Evolutionary conservation across 192 early-diverging fungal species (phyloP), one percentile per base, ranked within the genome.

Genomic region (Dissophora ornata): DNA sequence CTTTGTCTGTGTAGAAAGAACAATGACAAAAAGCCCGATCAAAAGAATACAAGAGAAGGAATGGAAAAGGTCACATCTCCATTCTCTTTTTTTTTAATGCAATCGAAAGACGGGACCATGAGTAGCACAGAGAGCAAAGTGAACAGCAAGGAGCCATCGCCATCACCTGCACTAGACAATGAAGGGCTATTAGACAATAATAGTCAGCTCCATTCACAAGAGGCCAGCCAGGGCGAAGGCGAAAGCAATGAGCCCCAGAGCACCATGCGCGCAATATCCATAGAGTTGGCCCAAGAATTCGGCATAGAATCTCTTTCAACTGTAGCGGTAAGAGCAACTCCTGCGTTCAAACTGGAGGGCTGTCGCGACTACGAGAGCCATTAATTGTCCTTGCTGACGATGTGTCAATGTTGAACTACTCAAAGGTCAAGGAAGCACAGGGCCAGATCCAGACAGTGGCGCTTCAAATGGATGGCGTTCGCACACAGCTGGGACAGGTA

Each of bases 361-460:
- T n/a, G n/a, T n/a, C n/a, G n/a, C n/a, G n/a, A n/a, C n/a, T n/a
- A n/a, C n/a, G n/a, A n/a, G n/a, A n/a, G n/a, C n/a, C n/a, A n/a
- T n/a, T n/a, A n/a, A n/a, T n/a, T n/a, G n/a, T n/a, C n/a, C n/a
- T n/a, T n/a, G n/a, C n/a, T n/a, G n/a, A n/a, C n/a, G n/a, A n/a
- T n/a, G n/a, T n/a, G n/a, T n/a, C n/a, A n/a, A n/a, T n/a, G n/a
- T n/a, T n/a, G n/a, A n/a, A n/a, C n/a, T n/a, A n/a, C n/a, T n/a
- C n/a, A n/a, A n/a, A 71, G 69, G 54, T 77, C 18, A 58, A 42
- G 30, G 65, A 62, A 11, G 56, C 54, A 7, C 64, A 67, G 24
- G 53, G 42, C 12, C 73, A 77, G 41, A 77, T 77, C 29, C 73
- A 77, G 29, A 77, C 73, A 10, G 73, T 77, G 6, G 73, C 73